Evolutionary conservation across 2,329 filamentous ascomycete species (phyloP).

Genomic region (Diaporthe vaccinii): DNA sequence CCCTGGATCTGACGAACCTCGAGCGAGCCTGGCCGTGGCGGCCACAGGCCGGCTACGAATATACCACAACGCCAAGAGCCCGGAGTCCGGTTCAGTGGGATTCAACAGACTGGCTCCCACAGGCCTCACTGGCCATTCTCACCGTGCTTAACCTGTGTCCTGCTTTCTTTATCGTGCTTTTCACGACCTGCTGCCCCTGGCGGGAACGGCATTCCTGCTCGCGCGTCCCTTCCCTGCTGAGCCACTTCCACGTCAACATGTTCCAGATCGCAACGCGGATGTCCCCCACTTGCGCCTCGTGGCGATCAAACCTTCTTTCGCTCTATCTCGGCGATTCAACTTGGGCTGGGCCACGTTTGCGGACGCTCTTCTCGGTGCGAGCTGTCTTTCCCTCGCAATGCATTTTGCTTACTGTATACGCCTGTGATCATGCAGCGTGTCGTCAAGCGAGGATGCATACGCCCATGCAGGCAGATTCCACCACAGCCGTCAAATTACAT

Average conservation of each 20-base stretch:
- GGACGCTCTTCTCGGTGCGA: not conserved
- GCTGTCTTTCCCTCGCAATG: not conserved
- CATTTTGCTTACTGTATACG: constrained; percentile 11
- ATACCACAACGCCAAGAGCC: constrained; percentile 22
- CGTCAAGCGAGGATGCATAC: constrained; percentile 18
- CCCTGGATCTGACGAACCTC: constrained; percentile 21
- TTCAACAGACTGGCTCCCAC: not conserved
- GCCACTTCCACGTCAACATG: constrained; percentile 7
- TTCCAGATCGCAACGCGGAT: constrained; percentile 9
- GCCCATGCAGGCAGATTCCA: constrained; percentile 10
- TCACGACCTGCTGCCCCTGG: not conserved
- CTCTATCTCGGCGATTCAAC: constrained; percentile 1
- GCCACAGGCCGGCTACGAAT: not conserved
- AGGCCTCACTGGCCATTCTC: not conserved
- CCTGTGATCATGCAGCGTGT: not conserved
- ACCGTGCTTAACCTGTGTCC: not conserved
- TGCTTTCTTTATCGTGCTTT: not conserved
- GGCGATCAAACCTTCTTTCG: not conserved
- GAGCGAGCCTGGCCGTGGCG: not conserved
- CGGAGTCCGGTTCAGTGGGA: constrained; percentile 10
- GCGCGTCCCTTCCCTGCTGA: constrained; percentile 1
- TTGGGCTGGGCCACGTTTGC: too few species aligned
- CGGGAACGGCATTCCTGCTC: constrained; percentile 10
- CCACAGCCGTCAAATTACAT: constrained; percentile 24
- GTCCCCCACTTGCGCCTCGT: constrained; percentile 22